Conservation (phyloP, 805 yeast species). For the Komagataella pastoris region DNA sequence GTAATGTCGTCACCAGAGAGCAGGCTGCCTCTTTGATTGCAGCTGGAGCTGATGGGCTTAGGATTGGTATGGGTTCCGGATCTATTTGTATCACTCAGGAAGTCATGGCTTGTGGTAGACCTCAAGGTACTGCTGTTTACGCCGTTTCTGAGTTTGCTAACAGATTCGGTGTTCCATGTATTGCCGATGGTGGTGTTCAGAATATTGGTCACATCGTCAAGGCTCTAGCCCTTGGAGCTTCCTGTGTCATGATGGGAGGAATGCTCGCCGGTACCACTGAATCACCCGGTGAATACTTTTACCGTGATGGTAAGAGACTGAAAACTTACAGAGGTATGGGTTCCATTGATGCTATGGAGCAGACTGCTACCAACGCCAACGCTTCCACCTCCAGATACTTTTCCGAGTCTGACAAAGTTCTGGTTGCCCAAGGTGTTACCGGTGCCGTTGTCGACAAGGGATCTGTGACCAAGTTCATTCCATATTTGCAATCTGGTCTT, state of each 20-base stretch:
- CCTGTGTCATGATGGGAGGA: conserved; percentile 99
- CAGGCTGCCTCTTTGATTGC: conserved; percentile 92
- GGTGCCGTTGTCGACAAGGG: conserved; percentile 97
- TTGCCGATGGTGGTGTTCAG: conserved; percentile 98
- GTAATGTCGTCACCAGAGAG: conserved; percentile 97
- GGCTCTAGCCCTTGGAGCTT: conserved; percentile 94
- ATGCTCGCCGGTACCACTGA: conserved; percentile 97
- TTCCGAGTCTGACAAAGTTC: conserved; percentile 87
- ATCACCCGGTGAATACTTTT: conserved; percentile 97
- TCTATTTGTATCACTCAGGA: conserved; percentile 99
- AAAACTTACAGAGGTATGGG: conserved; percentile 99
- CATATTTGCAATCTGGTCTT: conserved; percentile 87
- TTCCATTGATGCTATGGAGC: conserved; percentile 96
- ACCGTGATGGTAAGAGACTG: conserved; percentile 95
- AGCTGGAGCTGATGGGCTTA: conserved; percentile 96
- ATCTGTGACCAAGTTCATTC: conserved; percentile 83
- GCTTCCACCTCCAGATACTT: conserved; percentile 98
- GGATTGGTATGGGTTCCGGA: conserved; percentile 99
- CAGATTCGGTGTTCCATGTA: conserved; percentile 94
- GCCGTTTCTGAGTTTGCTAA: conserved; percentile 88
- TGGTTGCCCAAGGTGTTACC: conserved; percentile 98
- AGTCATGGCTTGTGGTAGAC: conserved; percentile 99
- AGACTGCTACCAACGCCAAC: conserved; percentile 75
- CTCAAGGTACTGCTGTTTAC: conserved; percentile 98
- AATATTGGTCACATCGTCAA: conserved; percentile 97